Conservation (phyloP, 2,329 filamentous ascomycete genomes). For the Diaporthe citrichinensis region DNA sequence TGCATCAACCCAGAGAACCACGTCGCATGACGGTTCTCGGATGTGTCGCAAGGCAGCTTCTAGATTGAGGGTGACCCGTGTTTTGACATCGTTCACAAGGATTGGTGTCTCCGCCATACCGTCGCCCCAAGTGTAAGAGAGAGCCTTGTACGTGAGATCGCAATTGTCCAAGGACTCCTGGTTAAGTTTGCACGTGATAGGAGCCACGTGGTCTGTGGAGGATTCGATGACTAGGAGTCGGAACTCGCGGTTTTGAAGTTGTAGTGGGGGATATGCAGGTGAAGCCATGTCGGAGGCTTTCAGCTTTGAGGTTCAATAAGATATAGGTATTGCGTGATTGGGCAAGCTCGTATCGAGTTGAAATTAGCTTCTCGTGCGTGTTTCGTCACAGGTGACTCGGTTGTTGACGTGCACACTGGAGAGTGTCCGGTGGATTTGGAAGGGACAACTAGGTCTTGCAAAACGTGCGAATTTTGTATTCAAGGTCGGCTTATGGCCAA, state of each 20-base stretch:
- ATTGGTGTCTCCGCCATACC: too few species aligned
- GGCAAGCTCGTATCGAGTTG: too few species aligned
- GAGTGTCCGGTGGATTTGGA: too few species aligned
- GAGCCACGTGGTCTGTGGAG: not conserved
- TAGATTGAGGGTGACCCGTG: not conserved
- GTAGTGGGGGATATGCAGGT: not conserved
- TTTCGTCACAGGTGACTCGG: too few species aligned
- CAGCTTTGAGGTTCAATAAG: not conserved
- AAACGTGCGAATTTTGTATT: too few species aligned
- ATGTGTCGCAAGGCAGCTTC: conserved; percentile 1
- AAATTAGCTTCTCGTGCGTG: too few species aligned
- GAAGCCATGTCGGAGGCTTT: not conserved
- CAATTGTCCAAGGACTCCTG: not conserved
- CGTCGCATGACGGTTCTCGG: not conserved
- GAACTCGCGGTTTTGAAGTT: not conserved
- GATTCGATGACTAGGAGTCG: not conserved
- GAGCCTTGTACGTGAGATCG: not conserved
- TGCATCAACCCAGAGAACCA: not conserved
- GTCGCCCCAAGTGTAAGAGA: conserved; percentile 21
- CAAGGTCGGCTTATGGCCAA: too few species aligned
- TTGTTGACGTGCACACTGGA: too few species aligned
- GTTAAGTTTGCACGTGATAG: not conserved
- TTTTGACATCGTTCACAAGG: not conserved
- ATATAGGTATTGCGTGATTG: not conserved
- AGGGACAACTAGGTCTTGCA: too few species aligned